Evolutionary conservation across 139 green algal genomes (phyloP).

Genomic region (Haematococcus lacustris): DNA sequence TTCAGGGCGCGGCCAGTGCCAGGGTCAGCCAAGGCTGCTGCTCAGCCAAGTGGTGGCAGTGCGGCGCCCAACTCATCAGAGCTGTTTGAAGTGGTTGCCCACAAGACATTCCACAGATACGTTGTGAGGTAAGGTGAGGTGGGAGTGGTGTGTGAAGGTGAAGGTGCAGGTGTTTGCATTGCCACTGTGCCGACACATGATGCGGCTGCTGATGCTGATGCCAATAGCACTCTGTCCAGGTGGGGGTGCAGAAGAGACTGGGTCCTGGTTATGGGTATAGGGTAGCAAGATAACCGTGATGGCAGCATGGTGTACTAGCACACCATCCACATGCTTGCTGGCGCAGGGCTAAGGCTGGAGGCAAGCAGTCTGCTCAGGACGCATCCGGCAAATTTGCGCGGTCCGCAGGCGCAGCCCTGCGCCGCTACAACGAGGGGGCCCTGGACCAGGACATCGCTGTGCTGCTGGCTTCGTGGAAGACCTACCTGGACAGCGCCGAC

Average conservation of each 20-base stretch:
- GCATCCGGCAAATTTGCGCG: slow-evolving; percentile 70
- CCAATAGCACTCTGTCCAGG: not conserved
- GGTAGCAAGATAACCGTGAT: not conserved
- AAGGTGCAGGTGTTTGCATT: not conserved
- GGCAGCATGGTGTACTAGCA: not conserved
- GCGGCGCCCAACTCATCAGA: slow-evolving; percentile 19
- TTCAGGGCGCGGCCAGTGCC: slow-evolving; percentile 37
- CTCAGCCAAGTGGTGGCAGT: not conserved
- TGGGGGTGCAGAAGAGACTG: not conserved
- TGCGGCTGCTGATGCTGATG: not conserved
- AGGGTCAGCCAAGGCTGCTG: too few species aligned
- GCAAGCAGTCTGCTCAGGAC: slow-evolving; percentile 82
- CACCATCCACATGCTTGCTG: not conserved
- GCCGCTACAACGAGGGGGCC: slow-evolving; percentile 80
- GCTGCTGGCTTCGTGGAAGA: slow-evolving; percentile 50
- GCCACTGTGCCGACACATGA: not conserved
- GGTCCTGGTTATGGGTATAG: not conserved
- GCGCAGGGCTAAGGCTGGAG: slow-evolving; percentile 74
- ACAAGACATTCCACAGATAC: slow-evolving; percentile 85
- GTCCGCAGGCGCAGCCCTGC: slow-evolving; percentile 73
- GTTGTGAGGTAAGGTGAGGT: slow-evolving; percentile 62
- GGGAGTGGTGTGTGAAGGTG: not conserved
- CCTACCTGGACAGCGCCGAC: slow-evolving; percentile 35
- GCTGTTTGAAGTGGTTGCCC: slow-evolving; percentile 44
- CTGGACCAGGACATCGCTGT: slow-evolving; percentile 48